Evolutionary conservation across 1,284 basidiomycete genomes (phyloP), one percentile per base, ranked within the genome.

Genomic region (Thelephora terrestris): DNA sequence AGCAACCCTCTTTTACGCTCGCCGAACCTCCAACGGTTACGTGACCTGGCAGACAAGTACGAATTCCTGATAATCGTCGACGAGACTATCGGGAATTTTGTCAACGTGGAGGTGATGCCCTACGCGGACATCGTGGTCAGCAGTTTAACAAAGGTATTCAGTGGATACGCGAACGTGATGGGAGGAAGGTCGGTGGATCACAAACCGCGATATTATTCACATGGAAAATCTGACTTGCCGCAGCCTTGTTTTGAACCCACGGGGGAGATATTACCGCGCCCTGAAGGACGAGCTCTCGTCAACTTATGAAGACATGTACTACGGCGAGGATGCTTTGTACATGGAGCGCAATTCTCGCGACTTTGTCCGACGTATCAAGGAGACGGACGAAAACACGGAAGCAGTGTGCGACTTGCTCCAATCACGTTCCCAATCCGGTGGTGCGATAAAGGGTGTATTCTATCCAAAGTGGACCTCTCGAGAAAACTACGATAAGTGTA

Each of bases 291-390:
- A 78, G 42, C 68, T 94, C 55, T 58, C 67, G n/a, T 61, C 66
- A 9, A 71, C 65, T 3, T 98, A 86, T 65, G 89, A 96, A 64
- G 95, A 99, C 62, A 73, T 72, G 23, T 96, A 91, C 68, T 98
- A 87, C 61, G 76, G 81, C 59, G 90, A 95, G 65, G 96, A 99
- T 62, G 91, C 91, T 29, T 81, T 98, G 47, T 97, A 86, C 71
- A 89, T 99, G 85, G 95, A 99, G 64, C 86, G 95, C 56, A 99
- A 99, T 68, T 96, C 92, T 18, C 89, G 95, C 46, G 85, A 97
- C 67, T 97, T 97, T 70, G 71, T 76, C 46, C 70, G 71, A 7
- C 87, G 95, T 48, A 78, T 94, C 55, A 73, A 73, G 50, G 64
- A 73, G 48, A 91, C 97, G 64, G 91, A 99, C 64, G 64, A 67